Percentiles rank a stretch among this genome's conserved stretches.
Evolutionary conservation across 805 yeast genomes (phyloP).

Genomic region (Lachancea mirantina): DNA sequence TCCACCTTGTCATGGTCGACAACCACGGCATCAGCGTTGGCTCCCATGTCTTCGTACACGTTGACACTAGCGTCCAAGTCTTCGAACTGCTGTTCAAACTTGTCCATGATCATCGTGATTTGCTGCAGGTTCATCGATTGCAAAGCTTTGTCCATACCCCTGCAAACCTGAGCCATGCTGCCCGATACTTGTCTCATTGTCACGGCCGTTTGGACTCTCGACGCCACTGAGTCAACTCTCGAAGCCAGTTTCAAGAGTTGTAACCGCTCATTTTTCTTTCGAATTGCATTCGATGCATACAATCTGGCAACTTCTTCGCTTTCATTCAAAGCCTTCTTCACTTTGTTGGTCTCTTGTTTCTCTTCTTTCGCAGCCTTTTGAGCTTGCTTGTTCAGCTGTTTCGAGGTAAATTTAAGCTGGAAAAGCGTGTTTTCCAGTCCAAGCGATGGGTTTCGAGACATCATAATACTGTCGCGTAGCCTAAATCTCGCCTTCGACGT

Average conservation of each 20-base stretch:
- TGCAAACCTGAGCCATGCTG: conserved; percentile 87
- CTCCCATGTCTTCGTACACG: conserved; percentile 86
- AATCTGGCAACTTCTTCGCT: conserved; percentile 81
- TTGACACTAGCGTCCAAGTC: conserved; percentile 91
- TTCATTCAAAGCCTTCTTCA: conserved; percentile 52
- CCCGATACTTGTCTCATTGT: conserved; percentile 94
- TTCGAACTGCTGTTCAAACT: conserved; percentile 92
- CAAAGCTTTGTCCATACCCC: conserved; percentile 94
- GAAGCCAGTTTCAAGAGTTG: conserved; percentile 78
- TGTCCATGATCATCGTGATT: conserved; percentile 93
- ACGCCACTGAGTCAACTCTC: conserved; percentile 91
- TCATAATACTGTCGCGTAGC: no score
- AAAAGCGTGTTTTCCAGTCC: conserved; percentile 32
- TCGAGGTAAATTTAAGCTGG: conserved; percentile 71
- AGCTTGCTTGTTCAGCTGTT: conserved; percentile 86
- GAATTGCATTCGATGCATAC: conserved; percentile 92
- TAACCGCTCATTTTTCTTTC: conserved; percentile 81
- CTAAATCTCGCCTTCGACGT: no score
- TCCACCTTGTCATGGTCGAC: conserved; percentile 97
- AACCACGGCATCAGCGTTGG: conserved; percentile 75
- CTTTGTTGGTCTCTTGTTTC: conserved; percentile 74
- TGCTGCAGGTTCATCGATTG: conserved; percentile 92
- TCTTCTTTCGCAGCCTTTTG: conserved; percentile 87
- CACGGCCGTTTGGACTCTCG: conserved; percentile 94
- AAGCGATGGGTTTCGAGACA: conserved; percentile 28